phyloP scores from a whole-genome alignment of 2,329 filamentous ascomycete species.

The Phaeomoniella chlamydospora region DNA sequence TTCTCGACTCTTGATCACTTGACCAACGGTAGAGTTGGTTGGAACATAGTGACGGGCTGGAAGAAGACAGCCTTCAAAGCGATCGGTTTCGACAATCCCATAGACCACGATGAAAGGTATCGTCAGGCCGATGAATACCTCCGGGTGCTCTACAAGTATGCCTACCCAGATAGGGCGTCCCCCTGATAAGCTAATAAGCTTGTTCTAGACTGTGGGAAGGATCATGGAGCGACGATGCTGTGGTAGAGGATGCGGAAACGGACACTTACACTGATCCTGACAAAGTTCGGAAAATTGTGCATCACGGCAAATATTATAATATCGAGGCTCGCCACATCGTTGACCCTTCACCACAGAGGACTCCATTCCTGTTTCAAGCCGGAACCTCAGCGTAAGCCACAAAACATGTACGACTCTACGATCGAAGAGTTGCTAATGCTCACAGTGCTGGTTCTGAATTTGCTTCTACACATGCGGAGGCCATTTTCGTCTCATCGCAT shows the following conservation, averaged over 20 bases:
- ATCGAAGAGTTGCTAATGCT: too few species aligned
- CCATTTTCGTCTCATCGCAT: slow-evolving; percentile 32
- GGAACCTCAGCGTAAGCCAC: slow-evolving; percentile 29
- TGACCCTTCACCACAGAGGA: slow-evolving; percentile 30
- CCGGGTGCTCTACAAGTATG: slow-evolving; percentile 29
- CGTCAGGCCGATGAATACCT: slow-evolving; percentile 34
- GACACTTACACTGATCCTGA: slow-evolving; percentile 19
- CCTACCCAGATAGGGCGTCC: too few species aligned
- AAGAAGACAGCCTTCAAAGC: slow-evolving; percentile 32
- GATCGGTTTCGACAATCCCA: slow-evolving; percentile 27
- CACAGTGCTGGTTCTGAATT: slow-evolving; percentile 32
- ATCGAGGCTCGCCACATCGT: slow-evolving; percentile 27
- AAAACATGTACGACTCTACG: too few species aligned
- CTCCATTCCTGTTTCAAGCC: slow-evolving; percentile 32
- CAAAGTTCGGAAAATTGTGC: slow-evolving; percentile 22
- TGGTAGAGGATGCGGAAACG: slow-evolving; percentile 11
- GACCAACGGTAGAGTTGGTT: slow-evolving; percentile 41
- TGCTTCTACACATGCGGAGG: slow-evolving; percentile 27
- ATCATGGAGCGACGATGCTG: slow-evolving; percentile 31
- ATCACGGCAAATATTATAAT: slow-evolving; percentile 25
- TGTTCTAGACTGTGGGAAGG: slow-evolving; percentile 40
- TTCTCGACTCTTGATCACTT: slow-evolving; percentile 54
- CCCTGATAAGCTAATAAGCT: too few species aligned
- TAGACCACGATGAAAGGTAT: slow-evolving; percentile 35
- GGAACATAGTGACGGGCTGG: slow-evolving; percentile 38